phyloP scores from a whole-genome alignment of 192 early-diverging fungal genomes.

The Lunasporangiospora selenospora region DNA sequence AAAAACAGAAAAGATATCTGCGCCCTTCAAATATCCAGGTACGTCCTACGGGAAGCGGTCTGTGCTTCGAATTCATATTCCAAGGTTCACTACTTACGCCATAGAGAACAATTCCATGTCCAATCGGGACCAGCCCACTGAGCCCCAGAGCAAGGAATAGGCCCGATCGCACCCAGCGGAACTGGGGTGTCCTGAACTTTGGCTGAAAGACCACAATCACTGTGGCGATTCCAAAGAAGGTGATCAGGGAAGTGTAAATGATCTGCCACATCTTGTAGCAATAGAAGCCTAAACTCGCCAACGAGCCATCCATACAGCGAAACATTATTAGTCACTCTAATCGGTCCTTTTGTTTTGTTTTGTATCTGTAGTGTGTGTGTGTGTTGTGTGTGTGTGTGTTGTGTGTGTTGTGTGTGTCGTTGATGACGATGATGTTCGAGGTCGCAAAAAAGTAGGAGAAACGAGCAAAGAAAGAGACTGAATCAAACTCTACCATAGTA shows the following conservation, averaged over 20 bases:
- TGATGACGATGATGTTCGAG: too few species aligned
- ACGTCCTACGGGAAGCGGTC: too few species aligned
- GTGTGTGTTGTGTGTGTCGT: too few species aligned
- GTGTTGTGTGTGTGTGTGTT: too few species aligned
- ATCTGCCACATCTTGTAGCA: conserved; percentile 51
- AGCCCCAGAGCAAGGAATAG: conserved; percentile 85
- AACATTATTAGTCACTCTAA: not conserved
- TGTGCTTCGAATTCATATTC: too few species aligned
- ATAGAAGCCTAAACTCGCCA: conserved; percentile 47
- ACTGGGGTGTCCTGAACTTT: conserved; percentile 74
- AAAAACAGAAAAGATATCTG: too few species aligned
- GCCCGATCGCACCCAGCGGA: conserved; percentile 77
- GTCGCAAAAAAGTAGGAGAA: too few species aligned
- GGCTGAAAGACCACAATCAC: conserved; percentile 25
- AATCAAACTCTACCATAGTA: conserved; percentile 49
- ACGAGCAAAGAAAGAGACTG: conserved; percentile 1
- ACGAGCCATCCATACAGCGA: not conserved
- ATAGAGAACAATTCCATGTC: conserved; percentile 71
- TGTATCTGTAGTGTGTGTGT: too few species aligned
- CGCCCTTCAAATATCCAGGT: too few species aligned
- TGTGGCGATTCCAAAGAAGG: conserved; percentile 67
- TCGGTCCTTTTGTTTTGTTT: too few species aligned
- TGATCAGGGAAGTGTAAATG: conserved; percentile 67
- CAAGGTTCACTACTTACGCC: conserved; percentile 70
- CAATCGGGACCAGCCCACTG: conserved; percentile 73